These are phyloP conservation scores for Fusarium denticulatum DNA, from an alignment of 2,329 filamentous ascomycete species.

Conservation along the genomic window DNA sequence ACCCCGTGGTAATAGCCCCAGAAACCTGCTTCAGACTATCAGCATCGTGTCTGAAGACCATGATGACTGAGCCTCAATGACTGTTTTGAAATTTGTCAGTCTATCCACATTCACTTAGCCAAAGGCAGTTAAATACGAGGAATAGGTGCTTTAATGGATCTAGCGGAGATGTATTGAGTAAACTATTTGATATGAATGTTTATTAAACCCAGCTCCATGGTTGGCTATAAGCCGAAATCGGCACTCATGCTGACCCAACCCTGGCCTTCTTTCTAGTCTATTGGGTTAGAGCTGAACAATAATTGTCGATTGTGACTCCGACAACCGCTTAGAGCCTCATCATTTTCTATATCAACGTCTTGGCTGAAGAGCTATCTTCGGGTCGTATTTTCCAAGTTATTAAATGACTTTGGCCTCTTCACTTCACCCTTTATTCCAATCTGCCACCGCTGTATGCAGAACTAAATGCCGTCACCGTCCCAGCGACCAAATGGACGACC, in stretches of 20 bases:
- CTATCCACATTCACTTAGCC: neutral
- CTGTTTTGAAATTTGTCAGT: neutral
- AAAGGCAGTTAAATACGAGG: neutral
- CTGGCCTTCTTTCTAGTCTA: neutral
- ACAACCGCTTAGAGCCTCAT: neutral
- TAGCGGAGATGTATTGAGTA: neutral
- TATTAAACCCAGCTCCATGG: neutral
- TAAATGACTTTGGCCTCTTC: neutral
- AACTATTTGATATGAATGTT: neutral
- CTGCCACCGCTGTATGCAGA: neutral
- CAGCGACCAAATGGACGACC: slow-evolving; percentile 23
- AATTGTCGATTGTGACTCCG: neutral
- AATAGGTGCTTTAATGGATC: neutral
- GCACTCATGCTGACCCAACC: neutral
- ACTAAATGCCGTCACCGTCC: neutral
- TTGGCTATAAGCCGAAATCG: neutral
- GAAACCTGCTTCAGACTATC: neutral
- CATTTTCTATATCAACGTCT: neutral
- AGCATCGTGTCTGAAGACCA: neutral
- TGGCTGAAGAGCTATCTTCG: neutral
- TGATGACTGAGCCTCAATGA: neutral
- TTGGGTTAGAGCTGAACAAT: neutral
- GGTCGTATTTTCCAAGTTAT: neutral
- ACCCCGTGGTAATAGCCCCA: neutral
- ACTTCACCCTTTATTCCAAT: neutral